Base-by-base conservation (phyloP, 495 filamentous ascomycete genomes). In the Talaromyces adpressus region DNA sequence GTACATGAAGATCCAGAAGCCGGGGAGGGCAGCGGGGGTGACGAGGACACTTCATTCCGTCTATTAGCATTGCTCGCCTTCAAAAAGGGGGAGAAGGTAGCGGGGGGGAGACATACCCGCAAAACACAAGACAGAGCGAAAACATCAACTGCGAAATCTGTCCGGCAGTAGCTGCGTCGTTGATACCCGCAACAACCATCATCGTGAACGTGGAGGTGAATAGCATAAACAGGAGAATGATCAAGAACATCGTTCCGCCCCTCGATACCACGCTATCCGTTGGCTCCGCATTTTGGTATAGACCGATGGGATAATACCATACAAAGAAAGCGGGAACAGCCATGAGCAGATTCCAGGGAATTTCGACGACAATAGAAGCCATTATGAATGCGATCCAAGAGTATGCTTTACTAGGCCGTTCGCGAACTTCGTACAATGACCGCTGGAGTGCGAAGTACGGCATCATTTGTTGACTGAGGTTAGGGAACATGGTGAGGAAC, bases 1-100 rank as follows among this genome's bases (percentile, higher is more conserved):
- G 72, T 91, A 91, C 86, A 91, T 89, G 78, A 91, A 92, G 69
- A 90, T 89, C 89, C 89, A 92, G 82, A 92, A 92, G 29, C 82
- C 71, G 12, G 89, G 89, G 59, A 91, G 78, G 1, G 76, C 72
- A 1, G 73, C 65, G 0, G 89, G 87, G 16, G 72, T 81, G 54
- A 87, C 86, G 66, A 93, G 84, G 62, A 92, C 88, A 82, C 87
- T 71, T 6, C 11, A 8, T 9, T 30, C 16, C 4, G 7, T 27
- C 2, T 27, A 11, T 36, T 32, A 66, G 45, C 11, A 27, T 27
- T 27, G 27, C 27, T 27, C 27, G 27, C 27, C 27, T 27, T 27
- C 5, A 4, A 4, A 27, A 27, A 4, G 5, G 27, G 27, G 22
- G 22, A 20, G 45, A 39, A 27, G 27, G 27, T 27, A 27, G n/a